Base-by-base conservation (phyloP, 2,329 filamentous ascomycete genomes). In the Kalmusia sp. region DNA sequence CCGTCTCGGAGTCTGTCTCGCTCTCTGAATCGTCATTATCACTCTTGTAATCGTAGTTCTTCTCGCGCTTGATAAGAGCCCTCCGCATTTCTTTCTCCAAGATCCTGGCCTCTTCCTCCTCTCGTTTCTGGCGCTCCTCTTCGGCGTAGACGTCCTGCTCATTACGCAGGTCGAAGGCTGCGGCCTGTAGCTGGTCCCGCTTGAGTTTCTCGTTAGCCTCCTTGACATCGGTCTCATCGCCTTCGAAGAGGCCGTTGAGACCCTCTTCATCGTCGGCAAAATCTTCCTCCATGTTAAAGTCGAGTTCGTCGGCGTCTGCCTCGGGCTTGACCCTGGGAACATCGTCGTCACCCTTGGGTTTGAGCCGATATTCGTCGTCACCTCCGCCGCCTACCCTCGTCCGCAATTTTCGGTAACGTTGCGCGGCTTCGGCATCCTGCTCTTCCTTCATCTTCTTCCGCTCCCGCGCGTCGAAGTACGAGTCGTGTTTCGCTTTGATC, bases 41-140 rank as follows among this genome's bases (percentile, higher is more conserved):
- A 68, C 96, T 96, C 57, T 93, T 89, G 68, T 96, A 96, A 57
- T 95, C 90, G 61, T 87, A 88, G 62, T 96, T 91, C 73, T 91
- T 90, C 75, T 97, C 95, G 47, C 91, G 85, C 76, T 90, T 93
- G 63, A 89, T 87, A 9, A 98, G 81, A 9, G 89, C 87, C 75
- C 96, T 96, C 53, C 90, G 87, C 4, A 92, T 83, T 39, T 84
- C 81, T 73, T 93, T 96, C 56, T 92, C 90, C 51, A 89, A 82
- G 58, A 86, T 84, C 71, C 87, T 90, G 57, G 86, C 80, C 55
- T 86, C 82, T 52, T 90, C 83, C 60, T 88, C 87, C 61, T 90
- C 88, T 17, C 85, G 84, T 70, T 88, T 80, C 67, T 87, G 84
- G 62, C 84, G 78, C 63, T 88, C 77, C 64, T 91, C 87, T 58